These are phyloP conservation scores for Aphanomyces invadans DNA, from an alignment of 352 stramenopile species.

Conservation along the genomic window DNA sequence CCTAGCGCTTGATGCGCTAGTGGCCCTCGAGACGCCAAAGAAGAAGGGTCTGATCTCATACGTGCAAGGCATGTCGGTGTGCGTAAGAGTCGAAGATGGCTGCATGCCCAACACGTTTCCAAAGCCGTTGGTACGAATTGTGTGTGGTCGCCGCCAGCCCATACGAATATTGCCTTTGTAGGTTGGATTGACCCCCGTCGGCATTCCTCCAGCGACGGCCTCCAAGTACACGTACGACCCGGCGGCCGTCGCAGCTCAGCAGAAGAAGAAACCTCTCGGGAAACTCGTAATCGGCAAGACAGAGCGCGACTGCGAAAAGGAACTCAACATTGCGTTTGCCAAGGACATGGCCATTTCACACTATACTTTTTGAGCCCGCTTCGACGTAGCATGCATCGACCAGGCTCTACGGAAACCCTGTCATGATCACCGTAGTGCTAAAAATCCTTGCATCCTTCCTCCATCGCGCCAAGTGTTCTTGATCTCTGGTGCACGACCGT, in stretches of 20 bases:
- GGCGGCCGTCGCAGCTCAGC: slow-evolving; percentile 34
- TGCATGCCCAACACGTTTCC: slow-evolving; percentile 36
- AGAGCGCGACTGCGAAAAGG: slow-evolving; percentile 56
- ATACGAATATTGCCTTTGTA: not conserved
- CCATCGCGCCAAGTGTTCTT: no score
- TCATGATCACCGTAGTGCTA: no score
- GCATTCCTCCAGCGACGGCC: slow-evolving; percentile 35
- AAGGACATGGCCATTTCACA: slow-evolving; percentile 52
- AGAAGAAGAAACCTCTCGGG: slow-evolving; percentile 57
- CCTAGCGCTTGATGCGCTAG: slow-evolving; percentile 23
- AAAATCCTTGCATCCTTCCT: no score
- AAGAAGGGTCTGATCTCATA: slow-evolving; percentile 34
- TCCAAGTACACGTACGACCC: slow-evolving; percentile 48
- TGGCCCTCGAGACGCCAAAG: slow-evolving; percentile 38
- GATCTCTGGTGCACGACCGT: no score
- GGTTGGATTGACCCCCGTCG: slow-evolving; percentile 31
- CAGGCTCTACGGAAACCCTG: no score
- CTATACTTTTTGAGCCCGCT: slow-evolving; percentile 33
- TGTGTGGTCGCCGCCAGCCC: not conserved
- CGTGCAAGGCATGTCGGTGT: slow-evolving; percentile 42
- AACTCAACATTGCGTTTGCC: slow-evolving; percentile 57
- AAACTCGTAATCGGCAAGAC: slow-evolving; percentile 38
- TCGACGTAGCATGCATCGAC: not conserved
- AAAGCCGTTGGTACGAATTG: slow-evolving; percentile 42
- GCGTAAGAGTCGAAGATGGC: slow-evolving; percentile 56